Conservation (phyloP, 306 rosid genomes). For the Carpinus viminea region DNA sequence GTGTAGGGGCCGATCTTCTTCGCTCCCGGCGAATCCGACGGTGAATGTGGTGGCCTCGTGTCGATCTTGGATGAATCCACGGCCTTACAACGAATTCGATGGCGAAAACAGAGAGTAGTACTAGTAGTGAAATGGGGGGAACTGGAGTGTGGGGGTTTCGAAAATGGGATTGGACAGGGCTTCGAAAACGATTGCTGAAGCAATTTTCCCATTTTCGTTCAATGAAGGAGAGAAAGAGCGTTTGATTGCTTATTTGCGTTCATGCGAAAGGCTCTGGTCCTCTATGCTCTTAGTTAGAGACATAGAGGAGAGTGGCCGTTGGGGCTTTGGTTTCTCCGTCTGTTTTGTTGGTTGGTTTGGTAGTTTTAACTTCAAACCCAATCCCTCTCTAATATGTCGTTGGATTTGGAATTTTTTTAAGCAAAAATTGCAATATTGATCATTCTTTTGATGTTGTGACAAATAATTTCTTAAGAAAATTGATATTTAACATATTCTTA, state of each 20-base stretch:
- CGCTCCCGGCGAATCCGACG: conserved; percentile 31
- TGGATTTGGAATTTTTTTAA: conserved; percentile 15
- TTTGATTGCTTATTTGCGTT: background rate
- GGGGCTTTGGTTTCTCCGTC: conserved; percentile 12
- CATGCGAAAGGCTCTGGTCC: background rate
- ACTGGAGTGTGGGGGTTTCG: conserved; percentile 21
- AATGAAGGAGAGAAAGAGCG: background rate
- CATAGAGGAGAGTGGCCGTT: background rate
- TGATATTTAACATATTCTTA: too few species aligned
- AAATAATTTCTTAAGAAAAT: too few species aligned
- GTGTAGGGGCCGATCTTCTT: conserved; percentile 51
- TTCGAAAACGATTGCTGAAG: conserved; percentile 41
- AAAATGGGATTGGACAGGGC: conserved; percentile 22
- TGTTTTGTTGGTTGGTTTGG: background rate
- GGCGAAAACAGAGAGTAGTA: background rate
- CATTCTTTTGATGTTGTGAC: too few species aligned
- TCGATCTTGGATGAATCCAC: conserved; percentile 32
- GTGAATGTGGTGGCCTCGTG: conserved; percentile 4
- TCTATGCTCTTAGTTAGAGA: background rate
- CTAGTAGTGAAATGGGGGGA: conserved; percentile 5
- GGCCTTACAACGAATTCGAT: conserved; percentile 47
- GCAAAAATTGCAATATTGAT: too few species aligned
- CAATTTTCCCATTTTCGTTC: conserved; percentile 21
- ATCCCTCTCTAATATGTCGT: background rate
- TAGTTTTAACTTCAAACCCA: background rate